A percentile compares a stretch with the other conserved stretches of the same genome.
Evolutionary conservation across 139 green algal genomes (phyloP).

Genomic region (Ulvella scutata): DNA sequence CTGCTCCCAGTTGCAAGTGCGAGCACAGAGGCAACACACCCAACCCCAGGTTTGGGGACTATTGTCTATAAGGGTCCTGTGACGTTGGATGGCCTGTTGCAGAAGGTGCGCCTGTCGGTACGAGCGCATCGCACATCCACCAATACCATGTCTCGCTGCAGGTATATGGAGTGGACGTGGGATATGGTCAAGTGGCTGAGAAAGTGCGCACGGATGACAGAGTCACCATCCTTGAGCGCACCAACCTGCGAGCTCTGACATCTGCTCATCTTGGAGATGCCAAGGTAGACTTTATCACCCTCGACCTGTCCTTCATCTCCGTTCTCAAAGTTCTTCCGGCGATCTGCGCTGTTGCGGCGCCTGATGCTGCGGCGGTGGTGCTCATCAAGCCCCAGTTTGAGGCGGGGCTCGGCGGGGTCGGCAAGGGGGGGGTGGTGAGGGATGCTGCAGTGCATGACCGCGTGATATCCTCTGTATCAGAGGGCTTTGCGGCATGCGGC

Average conservation of each 20-base stretch:
- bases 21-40: too few species aligned
- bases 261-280: conserved; percentile 8
- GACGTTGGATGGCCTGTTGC: too few species aligned
- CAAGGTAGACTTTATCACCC: conserved; percentile 60
- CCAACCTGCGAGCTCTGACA: conserved; percentile 75
- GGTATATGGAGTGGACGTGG: conserved; percentile 93
- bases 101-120: too few species aligned
- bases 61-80: too few species aligned
- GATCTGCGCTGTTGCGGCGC: conserved; percentile 10
- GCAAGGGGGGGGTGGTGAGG: conserved; percentile 58
- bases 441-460: conserved; percentile 30
- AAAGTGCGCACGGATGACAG: conserved; percentile 54
- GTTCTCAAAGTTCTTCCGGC: conserved; percentile 55
- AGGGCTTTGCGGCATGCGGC: conserved; percentile 28
- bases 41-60: too few species aligned
- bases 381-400: conserved; percentile 99
- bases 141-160: too few species aligned
- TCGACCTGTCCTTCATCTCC: conserved; percentile 96
- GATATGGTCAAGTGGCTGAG: conserved; percentile 84
- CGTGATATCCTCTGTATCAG: conserved; percentile 14
- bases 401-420: conserved; percentile 56
- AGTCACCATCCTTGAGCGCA: conserved; percentile 81
- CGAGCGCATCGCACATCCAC: too few species aligned
- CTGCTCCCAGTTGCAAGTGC: too few species aligned
- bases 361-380: conserved; percentile 45